phyloP scores from a whole-genome alignment of 1,139 yeast genomes.

The Petasospora fabianii region DNA sequence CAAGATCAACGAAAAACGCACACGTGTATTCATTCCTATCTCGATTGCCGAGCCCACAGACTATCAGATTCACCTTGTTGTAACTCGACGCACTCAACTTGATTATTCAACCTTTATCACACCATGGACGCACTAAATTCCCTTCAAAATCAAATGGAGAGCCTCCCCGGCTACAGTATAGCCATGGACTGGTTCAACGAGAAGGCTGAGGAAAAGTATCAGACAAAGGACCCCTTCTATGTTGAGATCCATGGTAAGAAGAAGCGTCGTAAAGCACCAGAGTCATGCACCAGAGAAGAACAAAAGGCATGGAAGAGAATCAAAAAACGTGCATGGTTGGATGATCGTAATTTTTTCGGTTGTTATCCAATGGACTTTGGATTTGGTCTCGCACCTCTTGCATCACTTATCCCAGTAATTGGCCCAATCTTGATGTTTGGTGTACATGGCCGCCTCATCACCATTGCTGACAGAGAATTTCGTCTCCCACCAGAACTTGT shows the following conservation, averaged over 20 bases:
- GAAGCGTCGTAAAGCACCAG: slow-evolving; percentile 56
- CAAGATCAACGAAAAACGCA: no score
- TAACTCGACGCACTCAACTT: no score
- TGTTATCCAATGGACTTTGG: slow-evolving; percentile 79
- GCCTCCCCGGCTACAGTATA: slow-evolving; percentile 54
- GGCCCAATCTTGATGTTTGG: slow-evolving; percentile 82
- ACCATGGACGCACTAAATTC: slow-evolving; percentile 21
- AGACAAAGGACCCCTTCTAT: slow-evolving; percentile 67
- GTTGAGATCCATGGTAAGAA: slow-evolving; percentile 49
- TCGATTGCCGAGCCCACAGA: background rate
- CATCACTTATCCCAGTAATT: slow-evolving; percentile 66
- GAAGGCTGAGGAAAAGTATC: slow-evolving; percentile 56
- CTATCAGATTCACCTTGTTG: no score
- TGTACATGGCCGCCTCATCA: slow-evolving; percentile 64
- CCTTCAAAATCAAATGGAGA: slow-evolving; percentile 36
- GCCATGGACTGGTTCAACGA: slow-evolving; percentile 59
- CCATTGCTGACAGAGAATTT: slow-evolving; percentile 52
- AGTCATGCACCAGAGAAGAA: slow-evolving; percentile 56
- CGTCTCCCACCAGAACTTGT: slow-evolving; percentile 56
- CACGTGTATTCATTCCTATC: no score
- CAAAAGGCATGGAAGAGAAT: slow-evolving; percentile 65
- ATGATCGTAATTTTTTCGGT: slow-evolving; percentile 75
- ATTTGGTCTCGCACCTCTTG: slow-evolving; percentile 68
- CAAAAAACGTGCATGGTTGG: slow-evolving; percentile 79
- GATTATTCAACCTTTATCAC: no score